Evolutionary conservation across 2,329 filamentous ascomycete species (phyloP), one percentile per base, ranked within the genome.

Genomic region (Aspergillus oerlinghausenensis): DNA sequence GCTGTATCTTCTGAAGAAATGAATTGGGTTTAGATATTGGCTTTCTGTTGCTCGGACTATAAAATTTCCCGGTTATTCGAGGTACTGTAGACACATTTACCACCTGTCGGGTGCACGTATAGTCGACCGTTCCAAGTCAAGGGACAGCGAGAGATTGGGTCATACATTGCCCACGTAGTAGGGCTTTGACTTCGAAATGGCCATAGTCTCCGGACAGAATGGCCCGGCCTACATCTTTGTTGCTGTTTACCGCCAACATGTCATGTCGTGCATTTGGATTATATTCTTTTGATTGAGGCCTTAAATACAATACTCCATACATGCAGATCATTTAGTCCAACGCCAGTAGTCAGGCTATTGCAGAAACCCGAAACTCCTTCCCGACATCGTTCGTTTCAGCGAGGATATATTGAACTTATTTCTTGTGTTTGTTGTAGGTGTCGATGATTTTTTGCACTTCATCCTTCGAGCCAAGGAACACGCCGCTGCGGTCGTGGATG

Each of bases 381-480:
- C 47, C 38, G 50, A 59, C 56, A 49, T 52, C 53, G 47, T 50
- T 40, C 55, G 17, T 38, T 43, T 47, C 32, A 21, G 49, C 19
- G 25, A 28, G 45, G 35, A 42, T 17, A 48, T 29, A 47, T 45
- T 49, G 48, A 45, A 53, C 55, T 65, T 61, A 70, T 68, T 71
- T 70, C 55, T 69, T 66, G 65, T 71, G 65, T 63, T 75, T 70
- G 76, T 88, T 88, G 79, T 94, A 88, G 69, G 88, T 87, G 59
- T 85, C 79, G 75, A 96, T 96, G 65, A 97, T 90, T 82, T 96
- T 97, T 80, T 97, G 91, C 50, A 99, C 84, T 80, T 99, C 94
- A 61, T 96, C 90, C 66, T 88, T 91, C 67, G 92, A 96, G 63
- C 94, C 94, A 80, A 99, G 84, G 79, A 95, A 99, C 70, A 99